Percentiles rank a stretch among this genome's conserved stretches.
Conservation (phyloP, 2,329 filamentous ascomycete species). For the Epicoccum sorghinum region DNA sequence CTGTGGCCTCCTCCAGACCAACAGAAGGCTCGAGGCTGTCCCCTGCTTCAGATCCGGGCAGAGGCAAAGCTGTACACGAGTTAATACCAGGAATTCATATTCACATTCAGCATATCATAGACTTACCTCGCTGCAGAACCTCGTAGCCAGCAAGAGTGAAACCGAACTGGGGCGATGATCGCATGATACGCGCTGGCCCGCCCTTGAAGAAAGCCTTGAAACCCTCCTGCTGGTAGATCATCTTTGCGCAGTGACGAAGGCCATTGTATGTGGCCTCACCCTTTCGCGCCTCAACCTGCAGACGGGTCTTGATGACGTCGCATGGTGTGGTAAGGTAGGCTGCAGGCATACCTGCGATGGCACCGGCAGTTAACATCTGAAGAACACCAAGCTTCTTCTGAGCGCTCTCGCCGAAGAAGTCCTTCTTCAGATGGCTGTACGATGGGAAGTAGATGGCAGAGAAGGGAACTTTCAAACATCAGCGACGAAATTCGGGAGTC, state of each 20-base stretch:
- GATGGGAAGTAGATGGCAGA: constrained; percentile 99
- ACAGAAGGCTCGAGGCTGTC: constrained; percentile 64
- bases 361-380: constrained; percentile 91
- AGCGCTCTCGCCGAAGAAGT: constrained; percentile 87
- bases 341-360: constrained; percentile 69
- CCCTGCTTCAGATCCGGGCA: constrained; percentile 68
- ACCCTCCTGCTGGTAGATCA: constrained; percentile 87
- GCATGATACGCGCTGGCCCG: constrained; percentile 90
- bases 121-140: constrained; percentile 71
- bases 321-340: constrained; percentile 93
- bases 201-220: constrained; percentile 99
- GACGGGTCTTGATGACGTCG: constrained; percentile 98
- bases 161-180: constrained; percentile 95
- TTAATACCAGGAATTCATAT: neutral
- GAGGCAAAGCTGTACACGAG: constrained; percentile 63
- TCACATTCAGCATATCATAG: neutral
- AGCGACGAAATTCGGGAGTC: neutral
- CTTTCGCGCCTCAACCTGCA: constrained; percentile 97
- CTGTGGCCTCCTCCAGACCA: constrained; percentile 67
- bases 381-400: constrained; percentile 88
- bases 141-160: constrained; percentile 97
- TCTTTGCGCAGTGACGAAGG: constrained; percentile 81
- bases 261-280: constrained; percentile 88
- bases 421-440: constrained; percentile 92
- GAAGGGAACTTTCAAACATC: constrained; percentile 72